These are phyloP conservation scores for Dorcoceras hygrometricum DNA, from an alignment of 257 asterid genomes.

Conservation along the genomic window DNA sequence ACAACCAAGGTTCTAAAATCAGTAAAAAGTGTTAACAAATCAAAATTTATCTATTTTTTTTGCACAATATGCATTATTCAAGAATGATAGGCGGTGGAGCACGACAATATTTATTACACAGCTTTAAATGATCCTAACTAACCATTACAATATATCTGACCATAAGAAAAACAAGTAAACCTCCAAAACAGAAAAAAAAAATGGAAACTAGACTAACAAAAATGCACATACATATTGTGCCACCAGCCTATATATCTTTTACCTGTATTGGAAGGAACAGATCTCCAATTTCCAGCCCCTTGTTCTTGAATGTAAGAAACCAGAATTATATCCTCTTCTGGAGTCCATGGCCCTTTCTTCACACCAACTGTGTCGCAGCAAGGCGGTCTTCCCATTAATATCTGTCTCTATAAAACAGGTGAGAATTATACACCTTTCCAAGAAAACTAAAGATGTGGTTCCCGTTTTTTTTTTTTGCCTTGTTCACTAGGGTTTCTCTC, in stretches of 20 bases:
- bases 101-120: slow-evolving; percentile 36
- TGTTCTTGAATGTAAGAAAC: slow-evolving; percentile 81
- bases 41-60: too few relatives aligned
- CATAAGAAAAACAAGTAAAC: neutral
- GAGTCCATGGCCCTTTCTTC: slow-evolving; percentile 95
- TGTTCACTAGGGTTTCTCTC: neutral
- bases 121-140: slow-evolving; percentile 41
- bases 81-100: slow-evolving; percentile 24
- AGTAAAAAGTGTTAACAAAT: neutral
- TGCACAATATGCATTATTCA: slow-evolving; percentile 21
- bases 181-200: neutral
- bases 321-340: slow-evolving; percentile 81
- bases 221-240: neutral
- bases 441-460: neutral
- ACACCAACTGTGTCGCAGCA: slow-evolving; percentile 71
- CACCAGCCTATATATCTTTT: neutral
- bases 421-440: neutral
- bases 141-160: slow-evolving; percentile 17
- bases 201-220: neutral
- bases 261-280: slow-evolving; percentile 76
- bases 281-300: slow-evolving; percentile 88
- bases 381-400: slow-evolving; percentile 85
- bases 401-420: neutral
- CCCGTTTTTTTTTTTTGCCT: too few relatives aligned
- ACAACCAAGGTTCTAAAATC: neutral